phyloP scores from a whole-genome alignment of 495 filamentous ascomycete genomes.

The Aspergillus egyptiacus region DNA sequence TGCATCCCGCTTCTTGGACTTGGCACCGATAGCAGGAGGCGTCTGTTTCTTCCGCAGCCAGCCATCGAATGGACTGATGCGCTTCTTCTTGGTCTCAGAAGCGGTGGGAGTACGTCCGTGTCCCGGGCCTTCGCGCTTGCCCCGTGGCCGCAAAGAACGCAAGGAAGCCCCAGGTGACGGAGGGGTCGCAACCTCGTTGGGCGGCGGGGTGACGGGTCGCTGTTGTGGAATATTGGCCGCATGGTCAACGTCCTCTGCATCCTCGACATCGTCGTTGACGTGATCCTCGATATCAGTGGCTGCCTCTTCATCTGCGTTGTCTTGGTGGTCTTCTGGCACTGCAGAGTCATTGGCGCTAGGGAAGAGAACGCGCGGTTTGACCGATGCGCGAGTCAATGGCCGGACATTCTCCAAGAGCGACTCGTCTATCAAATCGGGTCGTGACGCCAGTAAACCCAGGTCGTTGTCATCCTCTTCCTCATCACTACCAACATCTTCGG shows the following conservation, averaged over 20 bases:
- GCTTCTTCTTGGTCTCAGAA: conserved; percentile 32
- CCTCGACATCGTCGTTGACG: conserved; percentile 39
- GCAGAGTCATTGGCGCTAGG: conserved; percentile 42
- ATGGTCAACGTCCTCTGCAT: conserved; percentile 24
- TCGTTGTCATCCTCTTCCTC: conserved; percentile 46
- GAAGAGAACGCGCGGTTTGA: conserved; percentile 86
- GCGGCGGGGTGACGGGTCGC: conserved; percentile 38
- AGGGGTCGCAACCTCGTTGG: conserved; percentile 46
- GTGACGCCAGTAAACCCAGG: conserved; percentile 34
- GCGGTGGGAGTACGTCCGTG: conserved; percentile 20
- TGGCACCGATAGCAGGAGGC: conserved; percentile 18
- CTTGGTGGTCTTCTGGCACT: conserved; percentile 19
- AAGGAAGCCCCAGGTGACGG: conserved; percentile 38
- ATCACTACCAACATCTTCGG: conserved; percentile 41
- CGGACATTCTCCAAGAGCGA: conserved; percentile 31
- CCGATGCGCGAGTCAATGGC: conserved; percentile 62
- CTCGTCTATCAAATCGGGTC: conserved; percentile 36
- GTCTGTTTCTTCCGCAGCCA: conserved; percentile 58
- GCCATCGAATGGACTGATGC: conserved; percentile 57
- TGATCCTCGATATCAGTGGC: conserved; percentile 56
- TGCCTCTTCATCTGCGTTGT: conserved; percentile 49
- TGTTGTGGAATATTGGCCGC: conserved; percentile 21
- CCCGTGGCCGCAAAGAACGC: conserved; percentile 26
- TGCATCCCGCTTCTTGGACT: conserved; percentile 30
- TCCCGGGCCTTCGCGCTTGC: conserved; percentile 21